Conservation (phyloP, 2,329 filamentous ascomycete genomes). For the Neofusicoccum cordaticola region DNA sequence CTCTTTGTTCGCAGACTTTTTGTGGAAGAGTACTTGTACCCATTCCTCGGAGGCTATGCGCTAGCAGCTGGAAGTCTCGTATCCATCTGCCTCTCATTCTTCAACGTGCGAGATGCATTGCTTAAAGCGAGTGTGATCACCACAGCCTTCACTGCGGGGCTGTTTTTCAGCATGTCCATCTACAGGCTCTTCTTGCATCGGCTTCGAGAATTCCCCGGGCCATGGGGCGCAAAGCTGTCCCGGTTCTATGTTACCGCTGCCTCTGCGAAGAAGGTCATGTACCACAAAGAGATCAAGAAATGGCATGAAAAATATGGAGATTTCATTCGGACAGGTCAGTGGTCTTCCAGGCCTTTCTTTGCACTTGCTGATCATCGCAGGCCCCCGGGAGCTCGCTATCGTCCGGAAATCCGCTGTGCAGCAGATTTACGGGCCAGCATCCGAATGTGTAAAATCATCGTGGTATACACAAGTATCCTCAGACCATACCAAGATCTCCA, state of each 20-base stretch:
- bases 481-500: slow-evolving; percentile 24
- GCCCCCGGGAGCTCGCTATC: slow-evolving; percentile 34
- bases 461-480: slow-evolving; percentile 25
- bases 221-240: slow-evolving; percentile 34
- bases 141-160: slow-evolving; percentile 8
- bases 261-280: slow-evolving; percentile 25
- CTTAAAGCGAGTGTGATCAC: neutral
- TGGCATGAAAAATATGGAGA: slow-evolving; percentile 32
- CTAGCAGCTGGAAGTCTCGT: neutral
- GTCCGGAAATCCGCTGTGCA: slow-evolving; percentile 28
- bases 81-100: neutral
- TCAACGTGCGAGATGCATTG: slow-evolving; percentile 21
- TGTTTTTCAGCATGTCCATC: slow-evolving; percentile 34
- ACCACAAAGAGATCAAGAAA: slow-evolving; percentile 26
- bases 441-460: slow-evolving; percentile 29
- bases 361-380: slow-evolving; percentile 2
- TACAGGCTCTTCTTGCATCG: slow-evolving; percentile 43
- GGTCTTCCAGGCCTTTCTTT: neutral
- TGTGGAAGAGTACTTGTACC: neutral
- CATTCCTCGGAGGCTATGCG: neutral
- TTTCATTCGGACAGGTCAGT: slow-evolving; percentile 29
- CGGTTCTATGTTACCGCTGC: slow-evolving; percentile 38
- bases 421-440: slow-evolving; percentile 29
- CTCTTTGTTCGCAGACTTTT: neutral
- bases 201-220: slow-evolving; percentile 39